Evolutionary conservation across 257 asterid species (phyloP), one percentile per base, ranked within the genome.

Genomic region (Nicotiana attenuata): DNA sequence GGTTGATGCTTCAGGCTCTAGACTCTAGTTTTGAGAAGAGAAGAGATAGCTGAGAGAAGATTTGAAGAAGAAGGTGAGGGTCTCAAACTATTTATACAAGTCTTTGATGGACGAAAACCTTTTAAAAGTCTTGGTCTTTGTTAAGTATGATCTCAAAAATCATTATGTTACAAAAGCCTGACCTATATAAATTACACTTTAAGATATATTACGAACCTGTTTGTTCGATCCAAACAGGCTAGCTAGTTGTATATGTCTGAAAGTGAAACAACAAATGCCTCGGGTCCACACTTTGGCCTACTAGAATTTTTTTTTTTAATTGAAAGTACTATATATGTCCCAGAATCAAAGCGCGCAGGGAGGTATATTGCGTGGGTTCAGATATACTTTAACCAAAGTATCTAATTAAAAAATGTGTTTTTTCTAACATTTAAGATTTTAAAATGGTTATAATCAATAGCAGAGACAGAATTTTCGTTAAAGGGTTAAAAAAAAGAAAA

Each of bases 21-120:
- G 11, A 5, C 19, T 68, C 10, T 71, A 11, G 35, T 22, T 3
- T 17, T 22, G 22, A 0, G 38, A 0, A 71, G 10, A 45, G 9
- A 22, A 20, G 31, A 16, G 24, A 16, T 66, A 28, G 41, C n/a
- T 64, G 15, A 14, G 15, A 14, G 20, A 0, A 28, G 41, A 73
- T 85, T 82, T 86, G 87, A 61, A 52, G 69, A 85, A 81, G 82
- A 81, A 80, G 84, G 35, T 80, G 83, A 65, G 67, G 69, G 81
- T 59, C 9, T 60, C 61, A n/a, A 73, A 88, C 87, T 91, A 91
- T 90, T 91, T 91, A 91, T 91, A 91, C 65, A 80, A 76, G 17
- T 64, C 63, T 47, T 47, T 47, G 38, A 71, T 2, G 22, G 15
- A 71, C 14, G 31, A 69, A 69, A 41, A 24, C 26, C 9, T 35